Percentiles rank a stretch among this genome's conserved stretches.
Evolutionary conservation across 139 green algal species (phyloP).

Genomic region (Auxenochlorella protothecoides): DNA sequence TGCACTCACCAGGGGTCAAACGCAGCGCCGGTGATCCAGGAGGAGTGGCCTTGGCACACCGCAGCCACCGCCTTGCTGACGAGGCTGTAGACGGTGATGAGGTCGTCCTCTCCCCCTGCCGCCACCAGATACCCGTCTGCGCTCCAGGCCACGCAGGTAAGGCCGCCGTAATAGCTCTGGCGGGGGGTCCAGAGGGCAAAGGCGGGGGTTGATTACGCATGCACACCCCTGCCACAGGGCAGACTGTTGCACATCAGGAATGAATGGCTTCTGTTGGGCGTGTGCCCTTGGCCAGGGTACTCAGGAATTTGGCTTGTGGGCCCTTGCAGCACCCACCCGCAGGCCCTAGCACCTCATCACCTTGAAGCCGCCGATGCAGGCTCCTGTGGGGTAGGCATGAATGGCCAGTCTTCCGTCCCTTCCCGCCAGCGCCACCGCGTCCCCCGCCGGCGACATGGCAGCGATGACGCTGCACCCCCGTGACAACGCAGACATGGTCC

Average conservation of each 20-base stretch:
- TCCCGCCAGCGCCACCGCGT: slow-evolving; percentile 56
- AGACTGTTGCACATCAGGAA: no score
- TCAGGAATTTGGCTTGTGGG: no score
- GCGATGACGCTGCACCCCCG: slow-evolving; percentile 45
- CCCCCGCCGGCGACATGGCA: slow-evolving; percentile 60
- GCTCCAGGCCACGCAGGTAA: slow-evolving; percentile 80
- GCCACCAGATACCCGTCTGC: slow-evolving; percentile 67
- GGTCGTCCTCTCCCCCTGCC: slow-evolving; percentile 81
- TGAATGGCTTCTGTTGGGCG: no score
- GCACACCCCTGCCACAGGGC: background rate
- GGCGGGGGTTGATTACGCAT: background rate
- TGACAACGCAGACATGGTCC: no score
- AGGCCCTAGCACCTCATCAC: slow-evolving; percentile 59
- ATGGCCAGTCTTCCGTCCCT: slow-evolving; percentile 43
- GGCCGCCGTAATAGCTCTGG: slow-evolving; percentile 78
- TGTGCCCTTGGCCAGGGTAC: no score
- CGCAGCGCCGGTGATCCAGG: slow-evolving; percentile 59
- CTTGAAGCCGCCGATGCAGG: no score
- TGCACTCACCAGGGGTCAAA: slow-evolving; percentile 54
- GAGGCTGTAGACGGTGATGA: slow-evolving; percentile 71
- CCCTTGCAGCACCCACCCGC: background rate
- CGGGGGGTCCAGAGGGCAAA: background rate
- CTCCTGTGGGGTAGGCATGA: no score
- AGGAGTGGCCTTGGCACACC: slow-evolving; percentile 69
- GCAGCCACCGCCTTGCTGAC: slow-evolving; percentile 30